Evolutionary conservation across 495 filamentous ascomycete species (phyloP).

Genomic region (Peziza echinospora): DNA sequence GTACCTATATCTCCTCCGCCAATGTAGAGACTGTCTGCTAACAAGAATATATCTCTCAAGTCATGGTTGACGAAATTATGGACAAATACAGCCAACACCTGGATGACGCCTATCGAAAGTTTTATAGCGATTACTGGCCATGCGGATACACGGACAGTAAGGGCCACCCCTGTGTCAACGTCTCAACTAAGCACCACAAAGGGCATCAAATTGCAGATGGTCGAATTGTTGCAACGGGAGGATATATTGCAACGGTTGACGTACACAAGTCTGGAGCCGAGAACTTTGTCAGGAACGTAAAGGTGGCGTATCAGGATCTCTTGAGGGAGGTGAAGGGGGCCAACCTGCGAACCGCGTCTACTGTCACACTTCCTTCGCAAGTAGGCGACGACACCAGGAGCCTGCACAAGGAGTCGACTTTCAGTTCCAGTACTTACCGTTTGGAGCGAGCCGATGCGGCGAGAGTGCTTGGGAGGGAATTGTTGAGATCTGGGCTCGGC

Average conservation of each 20-base stretch:
- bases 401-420: no score
- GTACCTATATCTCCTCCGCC: conserved; percentile 4
- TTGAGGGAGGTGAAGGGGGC: not conserved
- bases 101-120: conserved; percentile 8
- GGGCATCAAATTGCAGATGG: conserved; percentile 19
- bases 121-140: conserved; percentile 12
- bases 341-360: no score
- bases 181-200: conserved; percentile 3
- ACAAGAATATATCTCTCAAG: not conserved
- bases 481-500: no score
- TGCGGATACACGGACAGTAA: conserved; percentile 11
- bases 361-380: no score
- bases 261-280: not conserved
- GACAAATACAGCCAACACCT: conserved; percentile 4
- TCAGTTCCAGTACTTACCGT: no score
- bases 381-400: no score
- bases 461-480: no score
- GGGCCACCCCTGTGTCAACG: conserved; percentile 4
- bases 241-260: conserved; percentile 7
- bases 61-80: conserved; percentile 2
- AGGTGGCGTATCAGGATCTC: not conserved
- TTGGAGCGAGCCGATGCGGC: no score
- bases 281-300: not conserved
- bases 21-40: not conserved
- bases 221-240: conserved; percentile 11